phyloP scores from a whole-genome alignment of 495 filamentous ascomycete species.

The Penicillium tannophilum region DNA sequence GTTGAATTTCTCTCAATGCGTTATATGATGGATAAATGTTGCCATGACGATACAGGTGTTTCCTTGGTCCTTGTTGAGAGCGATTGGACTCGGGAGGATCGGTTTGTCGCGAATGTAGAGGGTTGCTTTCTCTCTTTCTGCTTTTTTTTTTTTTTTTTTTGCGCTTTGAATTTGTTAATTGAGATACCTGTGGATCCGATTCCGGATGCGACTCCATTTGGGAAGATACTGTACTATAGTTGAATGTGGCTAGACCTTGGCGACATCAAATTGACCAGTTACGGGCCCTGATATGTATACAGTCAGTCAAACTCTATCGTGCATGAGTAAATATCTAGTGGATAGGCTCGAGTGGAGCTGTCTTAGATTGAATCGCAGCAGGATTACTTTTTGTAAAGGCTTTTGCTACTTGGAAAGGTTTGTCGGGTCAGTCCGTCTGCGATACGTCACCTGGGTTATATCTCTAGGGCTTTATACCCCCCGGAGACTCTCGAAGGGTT shows the following conservation, averaged over 20 bases:
- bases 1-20: slow-evolving; percentile 7
- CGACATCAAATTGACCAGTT: slow-evolving; percentile 15
- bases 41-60: slow-evolving; percentile 1
- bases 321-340: too few species aligned
- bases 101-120: slow-evolving; percentile 1
- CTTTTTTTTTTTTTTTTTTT: not conserved
- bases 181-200: slow-evolving; percentile 11
- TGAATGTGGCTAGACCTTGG: slow-evolving; percentile 10
- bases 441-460: not conserved
- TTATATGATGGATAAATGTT: slow-evolving; percentile 8
- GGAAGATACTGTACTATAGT: slow-evolving; percentile 23
- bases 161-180: not conserved
- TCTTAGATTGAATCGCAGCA: not conserved
- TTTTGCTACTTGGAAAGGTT: not conserved
- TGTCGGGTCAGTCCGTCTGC: not conserved
- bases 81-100: not conserved
- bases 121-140: not conserved
- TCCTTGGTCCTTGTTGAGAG: not conserved
- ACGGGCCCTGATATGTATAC: not conserved
- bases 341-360: not conserved
- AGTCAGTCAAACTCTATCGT: not conserved
- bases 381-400: not conserved
- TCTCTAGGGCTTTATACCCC: not conserved
- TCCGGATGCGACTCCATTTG: slow-evolving; percentile 10
- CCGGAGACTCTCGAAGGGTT: not conserved